phyloP scores from a whole-genome alignment of 768 basidiomycete genomes.

The Trametes villosa region DNA sequence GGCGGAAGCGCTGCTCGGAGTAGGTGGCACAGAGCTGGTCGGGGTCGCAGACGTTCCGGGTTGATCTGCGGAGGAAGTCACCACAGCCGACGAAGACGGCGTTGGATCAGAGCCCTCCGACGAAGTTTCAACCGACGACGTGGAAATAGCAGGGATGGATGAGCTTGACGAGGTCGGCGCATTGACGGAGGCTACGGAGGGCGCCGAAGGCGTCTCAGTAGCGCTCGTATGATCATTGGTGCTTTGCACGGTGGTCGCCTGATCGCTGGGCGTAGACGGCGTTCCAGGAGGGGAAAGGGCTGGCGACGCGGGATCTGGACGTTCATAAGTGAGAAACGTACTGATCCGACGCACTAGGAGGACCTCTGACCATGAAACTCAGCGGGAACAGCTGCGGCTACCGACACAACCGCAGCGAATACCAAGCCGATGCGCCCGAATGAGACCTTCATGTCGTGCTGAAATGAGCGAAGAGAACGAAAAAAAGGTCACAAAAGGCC shows the following conservation, averaged over 20 bases:
- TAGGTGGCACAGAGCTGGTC: too few species aligned
- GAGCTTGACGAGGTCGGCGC: too few species aligned
- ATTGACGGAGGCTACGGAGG: too few species aligned
- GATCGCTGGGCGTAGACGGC: not conserved
- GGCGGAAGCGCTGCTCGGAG: too few species aligned
- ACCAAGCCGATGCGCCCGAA: not conserved
- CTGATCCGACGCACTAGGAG: not conserved
- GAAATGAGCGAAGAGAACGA: not conserved
- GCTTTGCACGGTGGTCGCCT: not conserved
- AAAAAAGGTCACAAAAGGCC: not conserved
- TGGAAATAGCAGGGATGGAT: too few species aligned
- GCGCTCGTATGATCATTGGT: too few species aligned
- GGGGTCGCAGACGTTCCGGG: too few species aligned
- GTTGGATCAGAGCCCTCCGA: too few species aligned
- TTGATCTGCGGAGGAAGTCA: not conserved
- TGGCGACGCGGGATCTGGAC: not conserved
- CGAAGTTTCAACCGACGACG: too few species aligned
- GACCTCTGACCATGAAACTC: conserved; percentile 6
- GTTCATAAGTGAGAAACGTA: not conserved
- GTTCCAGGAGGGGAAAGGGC: not conserved
- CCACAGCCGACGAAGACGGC: too few species aligned
- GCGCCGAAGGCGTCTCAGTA: too few species aligned
- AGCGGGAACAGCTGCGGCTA: conserved; percentile 3
- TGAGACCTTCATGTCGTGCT: conserved; percentile 12
- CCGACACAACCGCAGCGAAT: not conserved